Evolutionary conservation across 2,329 filamentous ascomycete genomes (phyloP).

Genomic region (Emmonsiellopsis sp.): DNA sequence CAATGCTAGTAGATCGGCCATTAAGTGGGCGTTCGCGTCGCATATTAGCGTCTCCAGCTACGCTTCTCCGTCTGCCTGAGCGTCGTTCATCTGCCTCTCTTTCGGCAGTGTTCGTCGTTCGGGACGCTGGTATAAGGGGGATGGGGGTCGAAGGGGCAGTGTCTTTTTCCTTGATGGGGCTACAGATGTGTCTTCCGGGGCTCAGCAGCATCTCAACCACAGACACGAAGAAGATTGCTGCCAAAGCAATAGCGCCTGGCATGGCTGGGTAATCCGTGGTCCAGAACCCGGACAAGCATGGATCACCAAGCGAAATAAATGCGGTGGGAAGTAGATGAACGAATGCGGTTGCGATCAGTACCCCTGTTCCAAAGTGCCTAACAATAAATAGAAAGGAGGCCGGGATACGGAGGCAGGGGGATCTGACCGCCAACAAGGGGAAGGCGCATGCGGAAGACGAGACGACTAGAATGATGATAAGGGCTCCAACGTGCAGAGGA

Average conservation of each 20-base stretch:
- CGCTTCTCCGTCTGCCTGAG: no score
- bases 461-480: conserved; percentile 53
- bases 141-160: neutral
- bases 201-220: conserved; percentile 51
- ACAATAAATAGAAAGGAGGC: conserved; percentile 56
- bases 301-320: conserved; percentile 57
- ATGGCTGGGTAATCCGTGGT: conserved; percentile 39
- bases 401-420: conserved; percentile 50
- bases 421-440: conserved; percentile 54
- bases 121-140: no score
- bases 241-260: conserved; percentile 40
- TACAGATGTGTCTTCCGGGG: conserved; percentile 23
- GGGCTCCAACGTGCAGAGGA: conserved; percentile 53
- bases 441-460: conserved; percentile 53
- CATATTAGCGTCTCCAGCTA: conserved; percentile 13
- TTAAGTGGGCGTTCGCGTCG: conserved; percentile 13
- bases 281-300: conserved; percentile 46
- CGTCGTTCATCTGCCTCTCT: no score
- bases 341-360: conserved; percentile 78
- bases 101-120: no score
- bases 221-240: conserved; percentile 36
- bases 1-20: conserved; percentile 21
- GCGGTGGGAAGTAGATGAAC: conserved; percentile 66
- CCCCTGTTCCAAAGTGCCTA: conserved; percentile 72
- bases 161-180: neutral